Conservation (phyloP, 1,284 basidiomycete genomes). For the Pascua sp. region DNA sequence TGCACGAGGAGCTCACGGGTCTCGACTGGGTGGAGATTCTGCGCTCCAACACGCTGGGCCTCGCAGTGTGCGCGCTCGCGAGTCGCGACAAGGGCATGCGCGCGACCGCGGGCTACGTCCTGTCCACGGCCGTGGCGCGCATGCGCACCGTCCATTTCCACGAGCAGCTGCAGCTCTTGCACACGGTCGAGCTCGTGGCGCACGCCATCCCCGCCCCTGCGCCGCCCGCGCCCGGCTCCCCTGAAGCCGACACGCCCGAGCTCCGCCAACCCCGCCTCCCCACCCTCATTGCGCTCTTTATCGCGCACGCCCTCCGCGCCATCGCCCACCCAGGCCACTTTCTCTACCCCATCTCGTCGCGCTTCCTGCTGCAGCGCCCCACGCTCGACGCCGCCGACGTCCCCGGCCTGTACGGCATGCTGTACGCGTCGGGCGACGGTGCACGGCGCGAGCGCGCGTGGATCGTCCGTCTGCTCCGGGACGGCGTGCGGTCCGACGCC, state of each 20-base stretch:
- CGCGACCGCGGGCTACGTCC: slow-evolving; percentile 49
- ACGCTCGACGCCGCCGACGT: slow-evolving; percentile 70
- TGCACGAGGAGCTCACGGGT: slow-evolving; percentile 61
- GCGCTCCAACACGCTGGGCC: slow-evolving; percentile 70
- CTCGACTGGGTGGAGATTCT: slow-evolving; percentile 81
- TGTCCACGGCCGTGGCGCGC: slow-evolving; percentile 22
- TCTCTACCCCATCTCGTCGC: slow-evolving; percentile 71
- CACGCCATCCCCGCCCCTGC: slow-evolving; percentile 54
- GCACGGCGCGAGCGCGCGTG: slow-evolving; percentile 81
- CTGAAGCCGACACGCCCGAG: slow-evolving; percentile 17
- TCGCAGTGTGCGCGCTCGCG: slow-evolving; percentile 71
- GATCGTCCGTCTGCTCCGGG: slow-evolving; percentile 79
- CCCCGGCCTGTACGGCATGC: slow-evolving; percentile 77
- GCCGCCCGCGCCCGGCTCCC: not conserved
- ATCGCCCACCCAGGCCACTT: slow-evolving; percentile 75
- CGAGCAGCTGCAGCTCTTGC: slow-evolving; percentile 71
- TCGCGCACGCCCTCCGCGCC: slow-evolving; percentile 71
- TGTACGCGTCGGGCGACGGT: slow-evolving; percentile 68
- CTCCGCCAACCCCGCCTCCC: slow-evolving; percentile 52
- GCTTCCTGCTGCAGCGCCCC: slow-evolving; percentile 79
- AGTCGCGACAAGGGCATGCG: slow-evolving; percentile 63
- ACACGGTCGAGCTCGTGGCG: slow-evolving; percentile 70
- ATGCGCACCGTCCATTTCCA: slow-evolving; percentile 57
- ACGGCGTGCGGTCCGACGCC: slow-evolving; percentile 64
- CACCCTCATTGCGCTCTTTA: slow-evolving; percentile 71